Conservation (phyloP, 192 early-diverging fungal genomes). For the Podila epicladia region DNA sequence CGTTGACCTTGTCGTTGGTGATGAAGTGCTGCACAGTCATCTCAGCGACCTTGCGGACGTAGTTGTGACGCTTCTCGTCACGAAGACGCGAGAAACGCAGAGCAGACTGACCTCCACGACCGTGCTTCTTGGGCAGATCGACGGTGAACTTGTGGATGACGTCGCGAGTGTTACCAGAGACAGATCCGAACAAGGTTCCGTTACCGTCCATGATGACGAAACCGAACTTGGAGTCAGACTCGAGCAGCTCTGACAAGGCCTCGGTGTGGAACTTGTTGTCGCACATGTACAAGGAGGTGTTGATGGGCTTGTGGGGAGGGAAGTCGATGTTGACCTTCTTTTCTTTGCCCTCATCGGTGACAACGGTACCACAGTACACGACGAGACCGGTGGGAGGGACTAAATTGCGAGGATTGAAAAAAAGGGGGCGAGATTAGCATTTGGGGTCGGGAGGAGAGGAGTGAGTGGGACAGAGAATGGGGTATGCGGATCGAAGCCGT, state of each 20-base stretch:
- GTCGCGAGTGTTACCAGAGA: slow-evolving; percentile 95
- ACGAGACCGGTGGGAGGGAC: slow-evolving; percentile 97
- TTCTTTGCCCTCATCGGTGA: slow-evolving; percentile 99
- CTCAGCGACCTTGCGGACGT: slow-evolving; percentile 98
- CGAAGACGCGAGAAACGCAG: slow-evolving; percentile 99
- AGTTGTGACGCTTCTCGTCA: slow-evolving; percentile 99
- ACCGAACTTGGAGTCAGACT: slow-evolving; percentile 95
- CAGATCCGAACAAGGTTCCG: slow-evolving; percentile 93
- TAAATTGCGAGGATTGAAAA: slow-evolving; percentile 10
- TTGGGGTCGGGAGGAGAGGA: too few species aligned
- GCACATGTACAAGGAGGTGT: slow-evolving; percentile 97
- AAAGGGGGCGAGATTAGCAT: background rate
- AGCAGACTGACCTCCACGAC: slow-evolving; percentile 99
- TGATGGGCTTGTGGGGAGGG: slow-evolving; percentile 99
- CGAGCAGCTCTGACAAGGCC: slow-evolving; percentile 89
- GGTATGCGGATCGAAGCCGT: too few species aligned
- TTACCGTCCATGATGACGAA: slow-evolving; percentile 99
- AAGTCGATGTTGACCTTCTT: slow-evolving; percentile 99
- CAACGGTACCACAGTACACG: slow-evolving; percentile 93
- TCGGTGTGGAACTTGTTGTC: slow-evolving; percentile 99
- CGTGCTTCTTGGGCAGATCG: slow-evolving; percentile 99
- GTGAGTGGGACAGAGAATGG: too few species aligned
- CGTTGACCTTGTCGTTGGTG: slow-evolving; percentile 90
- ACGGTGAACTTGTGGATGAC: slow-evolving; percentile 94
- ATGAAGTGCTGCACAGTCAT: slow-evolving; percentile 96